phyloP scores from a whole-genome alignment of 1,139 yeast genomes.

The Debaryomycetaceae sp. region DNA sequence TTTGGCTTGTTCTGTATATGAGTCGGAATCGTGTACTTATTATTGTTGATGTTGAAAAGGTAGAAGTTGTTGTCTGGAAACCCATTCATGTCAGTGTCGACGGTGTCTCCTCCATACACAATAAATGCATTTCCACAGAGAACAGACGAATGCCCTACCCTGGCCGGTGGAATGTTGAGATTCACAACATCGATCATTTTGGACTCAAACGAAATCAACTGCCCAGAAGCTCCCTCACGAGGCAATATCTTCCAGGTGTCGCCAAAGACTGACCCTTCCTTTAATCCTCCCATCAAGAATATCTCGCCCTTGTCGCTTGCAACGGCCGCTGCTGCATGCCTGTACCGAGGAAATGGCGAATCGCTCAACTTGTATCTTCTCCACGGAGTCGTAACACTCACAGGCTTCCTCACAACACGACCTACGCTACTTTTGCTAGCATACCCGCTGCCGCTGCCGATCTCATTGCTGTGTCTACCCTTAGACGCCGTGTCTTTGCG shows the following conservation, averaged over 20 bases:
- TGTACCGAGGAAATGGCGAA: constrained; percentile 91
- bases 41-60: constrained; percentile 83
- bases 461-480: neutral
- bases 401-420: neutral
- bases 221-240: constrained; percentile 24
- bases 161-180: constrained; percentile 77
- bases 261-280: constrained; percentile 89
- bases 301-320: constrained; percentile 80
- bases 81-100: constrained; percentile 74
- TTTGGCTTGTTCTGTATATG: constrained; percentile 82
- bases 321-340: constrained; percentile 81
- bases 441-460: constrained; percentile 4
- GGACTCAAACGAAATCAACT: constrained; percentile 44
- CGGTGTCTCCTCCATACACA: constrained; percentile 95
- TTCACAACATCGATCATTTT: constrained; percentile 57
- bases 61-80: constrained; percentile 86
- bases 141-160: constrained; percentile 94
- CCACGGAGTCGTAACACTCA: constrained; percentile 61
- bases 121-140: constrained; percentile 94
- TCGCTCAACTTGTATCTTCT: constrained; percentile 62
- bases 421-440: neutral
- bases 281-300: constrained; percentile 91
- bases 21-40: constrained; percentile 85
- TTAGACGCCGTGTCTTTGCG: neutral
- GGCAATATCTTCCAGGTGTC: constrained; percentile 84